Percentiles rank a stretch among this genome's conserved stretches.
phyloP scores from a whole-genome alignment of 2,329 filamentous ascomycete genomes.

The Xylariomycetidae sp. region DNA sequence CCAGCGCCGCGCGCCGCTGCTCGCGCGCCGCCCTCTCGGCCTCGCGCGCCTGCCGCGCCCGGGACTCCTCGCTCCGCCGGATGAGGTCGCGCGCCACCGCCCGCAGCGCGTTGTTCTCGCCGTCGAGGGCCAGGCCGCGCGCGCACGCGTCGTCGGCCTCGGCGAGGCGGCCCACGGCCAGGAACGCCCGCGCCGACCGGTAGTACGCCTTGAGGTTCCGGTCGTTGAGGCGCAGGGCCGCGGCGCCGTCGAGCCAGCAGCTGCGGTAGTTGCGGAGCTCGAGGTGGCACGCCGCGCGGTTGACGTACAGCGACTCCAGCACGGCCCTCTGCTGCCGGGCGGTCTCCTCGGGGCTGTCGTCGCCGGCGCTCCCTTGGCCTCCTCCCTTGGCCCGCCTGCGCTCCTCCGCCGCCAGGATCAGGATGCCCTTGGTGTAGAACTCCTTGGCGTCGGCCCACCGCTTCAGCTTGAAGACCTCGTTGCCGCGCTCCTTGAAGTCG shows the following conservation, averaged over 20 bases:
- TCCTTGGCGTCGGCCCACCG: conserved; percentile 80
- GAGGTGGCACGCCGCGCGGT: conserved; percentile 86
- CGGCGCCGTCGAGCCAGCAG: conserved; percentile 79
- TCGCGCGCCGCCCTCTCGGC: conserved; percentile 49
- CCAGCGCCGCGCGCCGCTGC: conserved; percentile 52
- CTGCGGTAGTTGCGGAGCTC: conserved; percentile 84
- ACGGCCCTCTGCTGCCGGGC: conserved; percentile 47
- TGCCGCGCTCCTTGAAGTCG: conserved; percentile 88
- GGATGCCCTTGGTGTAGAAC: conserved; percentile 85
- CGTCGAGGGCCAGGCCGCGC: conserved; percentile 69
- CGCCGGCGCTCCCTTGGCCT: conserved; percentile 39
- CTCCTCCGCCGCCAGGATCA: conserved; percentile 63
- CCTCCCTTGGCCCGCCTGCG: conserved; percentile 40
- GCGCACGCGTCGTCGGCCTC: conserved; percentile 79
- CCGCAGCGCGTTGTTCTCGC: conserved; percentile 62
- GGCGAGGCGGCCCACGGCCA: conserved; percentile 70
- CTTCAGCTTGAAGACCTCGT: conserved; percentile 74
- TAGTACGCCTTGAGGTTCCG: conserved; percentile 87
- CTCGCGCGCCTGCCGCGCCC: conserved; percentile 52
- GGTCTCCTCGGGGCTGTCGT: conserved; percentile 53
- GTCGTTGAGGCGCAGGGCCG: conserved; percentile 73
- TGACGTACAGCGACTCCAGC: conserved; percentile 75
- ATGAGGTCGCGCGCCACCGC: conserved; percentile 59
- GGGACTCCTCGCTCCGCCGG: conserved; percentile 50
- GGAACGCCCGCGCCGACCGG: conserved; percentile 72